Base-by-base conservation (phyloP, 208 protist genomes). In the Trypanosoma theileri region DNA sequence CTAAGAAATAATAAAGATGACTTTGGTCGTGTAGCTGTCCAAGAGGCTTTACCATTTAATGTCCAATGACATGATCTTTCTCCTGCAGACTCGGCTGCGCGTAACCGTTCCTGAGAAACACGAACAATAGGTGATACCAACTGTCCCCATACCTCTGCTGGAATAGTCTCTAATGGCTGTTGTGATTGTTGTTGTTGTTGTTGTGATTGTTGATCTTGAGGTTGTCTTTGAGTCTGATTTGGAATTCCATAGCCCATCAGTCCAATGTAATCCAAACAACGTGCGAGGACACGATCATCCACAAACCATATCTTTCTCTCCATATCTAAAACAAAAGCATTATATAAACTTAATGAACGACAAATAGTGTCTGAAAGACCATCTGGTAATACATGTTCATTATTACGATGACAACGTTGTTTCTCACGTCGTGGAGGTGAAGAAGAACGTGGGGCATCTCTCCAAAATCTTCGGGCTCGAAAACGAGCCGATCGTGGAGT, bases 221-320 rank as follows among this genome's bases (percentile, higher is more conserved):
- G 24, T 52, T 74, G 75, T 31, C 24, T 8, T 19, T 31, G 8
- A 53, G 69, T 59, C 1, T 69, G 66, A 24, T 45, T 56, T 46
- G 82, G 80, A 59, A 85, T 76, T 53, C 81, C 61, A 69, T 94
- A 94, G 35, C 81, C 84, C 79, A 92, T 85, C 13, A 94, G 68
- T 17, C 84, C 81, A 62, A 92, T 71, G 52, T 84, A 94, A 63
- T 88, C 77, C 17, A 94, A 66, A 52, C 80, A 79, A 53, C 86
- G 82, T n/a, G 85, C 76, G 31, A 94, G 73, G 16, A 94, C 85
- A 35, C 67, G 42, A 22, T 94, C 82, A 59, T 92, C 84, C 8
- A 94, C 88, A 16, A 83, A 68, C 86, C 88, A 94, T 24, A 70
- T 48, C 16, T 55, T 84, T 16, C 56, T 57, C 14, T 61, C 57